phyloP scores from a whole-genome alignment of 1,284 basidiomycete species.

The Caloboletus firmus region DNA sequence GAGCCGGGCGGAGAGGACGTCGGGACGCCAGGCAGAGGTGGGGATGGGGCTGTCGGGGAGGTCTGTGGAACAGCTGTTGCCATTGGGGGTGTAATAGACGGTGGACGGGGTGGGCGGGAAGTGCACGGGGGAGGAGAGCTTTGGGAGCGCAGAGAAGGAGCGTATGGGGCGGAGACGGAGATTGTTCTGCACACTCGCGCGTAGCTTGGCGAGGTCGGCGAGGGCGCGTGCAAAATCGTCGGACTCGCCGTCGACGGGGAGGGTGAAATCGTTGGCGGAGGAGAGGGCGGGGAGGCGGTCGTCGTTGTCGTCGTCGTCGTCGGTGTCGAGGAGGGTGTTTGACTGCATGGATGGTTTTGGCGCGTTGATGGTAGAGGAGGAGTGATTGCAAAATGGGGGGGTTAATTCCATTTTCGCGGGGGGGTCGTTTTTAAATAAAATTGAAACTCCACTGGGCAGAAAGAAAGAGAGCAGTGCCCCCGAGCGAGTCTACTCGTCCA shows the following conservation, averaged over 20 bases:
- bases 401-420: slow-evolving; percentile 1
- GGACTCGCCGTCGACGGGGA: slow-evolving; percentile 33
- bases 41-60: slow-evolving; percentile 14
- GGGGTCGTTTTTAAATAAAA: slow-evolving; percentile 18
- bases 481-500: not conserved
- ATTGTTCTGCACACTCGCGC: slow-evolving; percentile 69
- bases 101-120: slow-evolving; percentile 42
- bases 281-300: slow-evolving; percentile 27
- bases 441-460: slow-evolving; percentile 32
- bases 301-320: slow-evolving; percentile 8
- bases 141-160: slow-evolving; percentile 49
- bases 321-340: not conserved
- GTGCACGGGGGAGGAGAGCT: slow-evolving; percentile 16
- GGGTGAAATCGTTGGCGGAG: slow-evolving; percentile 26
- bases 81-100: slow-evolving; percentile 62
- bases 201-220: slow-evolving; percentile 62
- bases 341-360: slow-evolving; percentile 24
- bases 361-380: not conserved
- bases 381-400: slow-evolving; percentile 7
- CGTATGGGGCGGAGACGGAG: slow-evolving; percentile 72
- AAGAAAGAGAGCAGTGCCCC: not conserved
- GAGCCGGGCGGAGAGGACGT: slow-evolving; percentile 51
- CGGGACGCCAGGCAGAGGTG: slow-evolving; percentile 42
- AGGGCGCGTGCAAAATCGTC: slow-evolving; percentile 65
- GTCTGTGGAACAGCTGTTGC: slow-evolving; percentile 15